Base-by-base conservation (phyloP, 192 early-diverging fungal species). In the Coemansia sp. region DNA sequence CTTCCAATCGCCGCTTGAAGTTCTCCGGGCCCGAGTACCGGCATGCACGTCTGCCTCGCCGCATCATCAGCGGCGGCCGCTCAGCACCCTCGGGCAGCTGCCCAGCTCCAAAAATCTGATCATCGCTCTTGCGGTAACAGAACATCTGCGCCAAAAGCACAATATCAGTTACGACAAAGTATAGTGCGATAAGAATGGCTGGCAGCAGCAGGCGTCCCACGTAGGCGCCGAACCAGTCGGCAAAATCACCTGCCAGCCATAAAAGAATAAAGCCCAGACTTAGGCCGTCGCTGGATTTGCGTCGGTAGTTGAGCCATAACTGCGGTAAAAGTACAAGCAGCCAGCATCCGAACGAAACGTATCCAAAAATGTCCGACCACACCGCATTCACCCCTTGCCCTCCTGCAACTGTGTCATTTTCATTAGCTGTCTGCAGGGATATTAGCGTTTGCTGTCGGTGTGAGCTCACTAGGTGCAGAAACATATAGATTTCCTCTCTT, bases 101-200 rank as follows among this genome's bases (percentile, higher is more conserved):
- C 12, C 53, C 45, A 5, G 36, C 47, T 1, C 72, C 72, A 54
- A 75, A 75, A 3, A 63, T 59, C 23, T 66, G 59, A 8, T 67
- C 66, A 43, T 71, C 68, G 55, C 62, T 56, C 50, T 75, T 80
- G 59, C 70, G 76, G 57, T 89, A 89, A 53, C 83, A 81, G 28
- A 82, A 74, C 51, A 84, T 82, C 55, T 91, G 89, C 43, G 67
- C 70, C 28, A 91, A 80, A 21, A 89, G 68, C 1, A 80, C 61
- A 28, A 87, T 76, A 61, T 91, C 89, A 6, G 86, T 82, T 28
- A 87, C 54, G 6, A 87, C 82, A 70, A 88, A 91, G 68, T 87
- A 91, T 39, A 88, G 53, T 16, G 84, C 83, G 14, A 91, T 79
- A 14, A 86, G 55, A 46, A 92, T 86, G 64, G 88, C 63, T 14